Evolutionary conservation across 2,329 filamentous ascomycete species (phyloP).

Genomic region (Aphanoascus verrucosus): DNA sequence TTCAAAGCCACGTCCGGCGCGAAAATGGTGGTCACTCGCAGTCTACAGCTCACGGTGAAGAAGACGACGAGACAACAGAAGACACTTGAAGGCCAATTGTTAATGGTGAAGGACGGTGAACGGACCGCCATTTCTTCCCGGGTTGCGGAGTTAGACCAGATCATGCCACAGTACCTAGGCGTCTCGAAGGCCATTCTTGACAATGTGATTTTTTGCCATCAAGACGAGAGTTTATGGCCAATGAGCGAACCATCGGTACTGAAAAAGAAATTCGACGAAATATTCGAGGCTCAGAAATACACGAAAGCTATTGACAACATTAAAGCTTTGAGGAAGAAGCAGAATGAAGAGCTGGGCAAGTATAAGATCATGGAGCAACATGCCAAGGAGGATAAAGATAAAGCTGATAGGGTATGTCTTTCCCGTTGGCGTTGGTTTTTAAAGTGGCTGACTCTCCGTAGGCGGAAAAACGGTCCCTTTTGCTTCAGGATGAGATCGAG

Average conservation of each 20-base stretch:
- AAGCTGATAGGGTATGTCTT: constrained; percentile 52
- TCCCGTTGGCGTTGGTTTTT: background rate
- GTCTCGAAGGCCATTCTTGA: constrained; percentile 85
- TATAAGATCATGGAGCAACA: constrained; percentile 65
- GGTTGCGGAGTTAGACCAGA: constrained; percentile 67
- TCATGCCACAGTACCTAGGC: constrained; percentile 76
- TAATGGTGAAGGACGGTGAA: constrained; percentile 70
- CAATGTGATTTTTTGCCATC: constrained; percentile 95
- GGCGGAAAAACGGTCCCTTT: constrained; percentile 53
- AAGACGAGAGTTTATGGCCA: constrained; percentile 95
- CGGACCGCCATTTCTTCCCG: constrained; percentile 66
- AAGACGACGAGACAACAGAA: constrained; percentile 67
- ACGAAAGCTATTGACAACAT: constrained; percentile 96
- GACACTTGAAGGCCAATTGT: constrained; percentile 69
- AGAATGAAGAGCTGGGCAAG: constrained; percentile 62
- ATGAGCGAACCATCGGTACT: constrained; percentile 75
- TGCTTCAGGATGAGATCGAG: constrained; percentile 53
- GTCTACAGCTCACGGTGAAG: constrained; percentile 74
- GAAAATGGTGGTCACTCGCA: constrained; percentile 73
- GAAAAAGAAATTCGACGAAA: constrained; percentile 94
- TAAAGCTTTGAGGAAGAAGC: constrained; percentile 71
- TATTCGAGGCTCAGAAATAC: constrained; percentile 94
- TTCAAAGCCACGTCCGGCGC: constrained; percentile 71
- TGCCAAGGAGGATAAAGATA: constrained; percentile 74
- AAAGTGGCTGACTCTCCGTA: constrained; percentile 13